Conservation (phyloP, 176 grass and related monocot genomes). For the Puccinellia tenuiflora region DNA sequence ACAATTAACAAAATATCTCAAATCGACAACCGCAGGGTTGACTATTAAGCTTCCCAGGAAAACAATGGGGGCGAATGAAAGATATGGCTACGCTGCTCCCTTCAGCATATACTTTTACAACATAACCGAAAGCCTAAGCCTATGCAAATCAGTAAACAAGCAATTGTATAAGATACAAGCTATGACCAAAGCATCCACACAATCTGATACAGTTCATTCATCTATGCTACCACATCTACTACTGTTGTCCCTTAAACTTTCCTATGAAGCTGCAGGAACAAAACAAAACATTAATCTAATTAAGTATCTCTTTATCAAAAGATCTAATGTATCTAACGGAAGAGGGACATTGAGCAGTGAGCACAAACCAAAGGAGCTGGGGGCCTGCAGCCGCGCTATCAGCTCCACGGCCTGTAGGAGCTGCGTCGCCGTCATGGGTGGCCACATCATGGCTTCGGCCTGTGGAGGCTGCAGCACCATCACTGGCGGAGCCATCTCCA, state of each 20-base stretch:
- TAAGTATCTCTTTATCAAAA: background rate
- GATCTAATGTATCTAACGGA: background rate
- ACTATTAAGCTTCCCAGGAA: background rate
- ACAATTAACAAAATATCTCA: background rate
- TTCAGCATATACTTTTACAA: background rate
- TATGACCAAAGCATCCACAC: background rate
- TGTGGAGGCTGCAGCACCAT: background rate
- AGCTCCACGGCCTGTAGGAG: background rate
- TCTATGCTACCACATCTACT: background rate
- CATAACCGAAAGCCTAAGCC: background rate
- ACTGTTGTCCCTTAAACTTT: background rate
- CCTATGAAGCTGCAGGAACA: background rate
- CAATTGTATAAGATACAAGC: background rate
- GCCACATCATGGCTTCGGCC: background rate
- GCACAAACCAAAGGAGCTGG: conserved; percentile 47
- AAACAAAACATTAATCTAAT: background rate
- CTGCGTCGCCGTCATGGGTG: background rate
- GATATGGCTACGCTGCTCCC: background rate
- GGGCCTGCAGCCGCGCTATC: background rate
- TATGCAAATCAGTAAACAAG: background rate
- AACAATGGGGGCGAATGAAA: background rate
- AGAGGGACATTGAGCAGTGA: background rate
- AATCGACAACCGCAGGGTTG: background rate
- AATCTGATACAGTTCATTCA: background rate
- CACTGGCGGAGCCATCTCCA: background rate